phyloP scores from a whole-genome alignment of 2,329 filamentous ascomycete genomes.

The Pezicula neosporulosa region DNA sequence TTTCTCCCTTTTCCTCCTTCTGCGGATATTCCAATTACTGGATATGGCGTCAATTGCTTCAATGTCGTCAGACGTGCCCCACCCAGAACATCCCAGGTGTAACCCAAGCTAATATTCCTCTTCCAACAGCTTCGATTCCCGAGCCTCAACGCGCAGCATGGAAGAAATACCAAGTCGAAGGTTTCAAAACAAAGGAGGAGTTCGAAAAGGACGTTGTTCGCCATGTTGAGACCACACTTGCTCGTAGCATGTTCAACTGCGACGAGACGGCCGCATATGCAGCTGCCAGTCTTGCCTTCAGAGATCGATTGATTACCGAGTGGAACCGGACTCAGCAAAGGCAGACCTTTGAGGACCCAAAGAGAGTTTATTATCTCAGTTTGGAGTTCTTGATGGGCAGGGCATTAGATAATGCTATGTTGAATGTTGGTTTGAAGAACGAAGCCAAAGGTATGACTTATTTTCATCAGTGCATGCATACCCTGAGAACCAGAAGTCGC shows the following conservation, averaged over 20 bases:
- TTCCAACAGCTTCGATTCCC: slow-evolving; percentile 67
- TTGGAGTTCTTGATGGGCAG: slow-evolving; percentile 98
- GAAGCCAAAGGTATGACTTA: slow-evolving; percentile 65
- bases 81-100: no score
- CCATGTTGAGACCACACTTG: slow-evolving; percentile 94
- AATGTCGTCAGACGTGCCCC: no score
- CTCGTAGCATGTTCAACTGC: slow-evolving; percentile 96
- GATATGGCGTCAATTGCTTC: background rate
- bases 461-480: no score
- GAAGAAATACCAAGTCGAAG: slow-evolving; percentile 59
- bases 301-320: slow-evolving; percentile 87
- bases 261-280: slow-evolving; percentile 91
- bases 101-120: background rate
- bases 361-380: slow-evolving; percentile 95
- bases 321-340: slow-evolving; percentile 99
- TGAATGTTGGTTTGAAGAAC: slow-evolving; percentile 88
- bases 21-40: background rate
- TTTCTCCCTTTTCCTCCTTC: background rate
- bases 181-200: slow-evolving; percentile 75
- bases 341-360: slow-evolving; percentile 85
- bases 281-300: slow-evolving; percentile 86
- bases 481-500: background rate
- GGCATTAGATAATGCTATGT: slow-evolving; percentile 96
- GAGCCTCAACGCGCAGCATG: slow-evolving; percentile 82
- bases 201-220: slow-evolving; percentile 86